Base-by-base conservation (phyloP, 2,329 filamentous ascomycete species). In the Salinomyces thailandicus region DNA sequence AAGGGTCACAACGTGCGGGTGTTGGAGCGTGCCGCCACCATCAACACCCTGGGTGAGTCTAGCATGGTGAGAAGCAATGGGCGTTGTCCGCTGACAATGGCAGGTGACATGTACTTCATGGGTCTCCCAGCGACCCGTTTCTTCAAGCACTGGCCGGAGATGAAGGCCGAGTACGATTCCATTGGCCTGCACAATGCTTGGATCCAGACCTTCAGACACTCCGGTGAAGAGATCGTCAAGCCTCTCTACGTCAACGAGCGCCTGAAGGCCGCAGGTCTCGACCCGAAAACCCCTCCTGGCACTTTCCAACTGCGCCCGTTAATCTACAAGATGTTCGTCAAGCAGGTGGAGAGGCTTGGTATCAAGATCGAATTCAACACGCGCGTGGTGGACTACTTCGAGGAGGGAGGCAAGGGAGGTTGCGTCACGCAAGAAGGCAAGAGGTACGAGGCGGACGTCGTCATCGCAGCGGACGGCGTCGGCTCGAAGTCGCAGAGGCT, bases 61-160 rank as follows among this genome's bases (percentile, higher is more conserved):
- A 26, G 5, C 9, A 4, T 5, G 15, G 24, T 28, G 2, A n/a
- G 6, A 19, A 22, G 5, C 19, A 7, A 31, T n/a, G 24, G 15
- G 17, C n/a, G n/a, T 4, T 12, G 16, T 7, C 8, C 11, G 7
- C 37, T 40, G 18, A 40, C 13, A 9, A 5, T 5, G 7, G 13
- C 36, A 69, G 71, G 71, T 36, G 72, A 75, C 53, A 74, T 73
- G 68, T 73, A 72, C 56, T 73, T 73, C 51, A 74, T 75, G 66
- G 69, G 71, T 7, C 61, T 74, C 15, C 71, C 67, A 31, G 70
- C 70, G 15, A 73, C 68, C 30, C 62, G 61, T 24, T 72, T 72
- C 55, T 64, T 73, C 51, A 68, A 67, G 51, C 68, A 72, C 40
- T 72, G 68, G 68, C 68, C 68, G 5, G 68, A 72, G 38, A 60